Evolutionary conservation across 2,329 filamentous ascomycete species (phyloP), one percentile per base, ranked within the genome.

Genomic region (Nothophoma quercina): DNA sequence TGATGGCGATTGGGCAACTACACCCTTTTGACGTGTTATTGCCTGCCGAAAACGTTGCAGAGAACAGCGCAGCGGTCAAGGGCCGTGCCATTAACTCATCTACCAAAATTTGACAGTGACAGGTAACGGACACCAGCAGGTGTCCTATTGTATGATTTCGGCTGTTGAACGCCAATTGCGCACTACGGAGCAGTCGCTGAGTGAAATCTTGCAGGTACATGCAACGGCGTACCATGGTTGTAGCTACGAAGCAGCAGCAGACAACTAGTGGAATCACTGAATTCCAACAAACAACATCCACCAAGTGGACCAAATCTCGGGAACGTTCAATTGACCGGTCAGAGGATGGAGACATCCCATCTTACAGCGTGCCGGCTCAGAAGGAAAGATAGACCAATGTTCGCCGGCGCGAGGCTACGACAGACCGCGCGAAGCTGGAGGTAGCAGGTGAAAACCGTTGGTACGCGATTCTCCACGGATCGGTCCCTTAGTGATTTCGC

Each of bases 61-160:
- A 10, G 25, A 19, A 35, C 32, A 46, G 42, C 25, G 35, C 15
- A 35, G 49, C 42, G 19, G 49, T 15, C 35, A 52, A 10, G 38
- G 39, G 38, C 38, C 50, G 50, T 48, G 50, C 50, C 43, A 39
- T 34, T 16, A 23, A 5, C 33, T 53, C 38, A 48, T 53, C 43
- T 43, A 39, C 39, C 50, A 44, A 25, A 34, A 33, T 44, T 44
- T 53, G 43, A 44, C 43, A 40, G 43, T 53, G 50, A 53, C 43
- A 48, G 39, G 43, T 43, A 48, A 53, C 50, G 50, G 38, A 53
- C 38, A 42, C 43, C 38, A 43, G 50, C 38, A 30, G 30, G 23
- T 43, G 42, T 33, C 21, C 26, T 6, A 33, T 53, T 47, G 19
- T 32, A 43, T 38, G 18, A 30, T 12, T 32, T 29, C 36, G 26